These are phyloP conservation scores for Eucalyptus sp. DNA, from an alignment of 345 rosid species.

Conservation along the genomic window DNA sequence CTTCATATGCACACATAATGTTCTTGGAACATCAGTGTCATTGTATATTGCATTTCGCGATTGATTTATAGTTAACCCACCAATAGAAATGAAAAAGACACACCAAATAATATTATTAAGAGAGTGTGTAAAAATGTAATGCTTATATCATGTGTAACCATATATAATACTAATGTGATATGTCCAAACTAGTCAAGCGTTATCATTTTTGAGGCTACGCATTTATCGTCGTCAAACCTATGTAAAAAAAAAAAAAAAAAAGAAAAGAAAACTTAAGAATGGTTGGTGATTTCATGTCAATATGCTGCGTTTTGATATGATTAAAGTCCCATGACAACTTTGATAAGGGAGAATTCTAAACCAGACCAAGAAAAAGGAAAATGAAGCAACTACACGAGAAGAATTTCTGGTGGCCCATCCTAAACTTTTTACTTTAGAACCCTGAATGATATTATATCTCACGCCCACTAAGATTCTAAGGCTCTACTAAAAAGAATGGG, in stretches of 20 bases:
- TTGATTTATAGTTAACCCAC: neutral
- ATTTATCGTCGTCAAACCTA: rapidly evolving
- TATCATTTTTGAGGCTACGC: rapidly evolving
- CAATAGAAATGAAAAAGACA: neutral
- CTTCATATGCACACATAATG: neutral
- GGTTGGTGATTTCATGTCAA: neutral
- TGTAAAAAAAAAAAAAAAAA: neutral
- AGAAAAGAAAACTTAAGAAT: neutral
- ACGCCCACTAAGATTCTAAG: neutral
- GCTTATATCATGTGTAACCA: neutral
- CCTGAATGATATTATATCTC: neutral
- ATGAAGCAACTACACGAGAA: neutral
- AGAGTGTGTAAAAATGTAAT: neutral
- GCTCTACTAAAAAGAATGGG: neutral
- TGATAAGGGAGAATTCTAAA: neutral
- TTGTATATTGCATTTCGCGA: neutral
- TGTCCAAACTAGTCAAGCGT: neutral
- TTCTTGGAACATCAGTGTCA: neutral
- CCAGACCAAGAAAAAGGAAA: neutral
- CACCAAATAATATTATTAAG: rapidly evolving
- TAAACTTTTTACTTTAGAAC: neutral
- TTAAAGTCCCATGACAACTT: neutral
- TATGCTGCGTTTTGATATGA: neutral
- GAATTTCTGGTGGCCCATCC: neutral
- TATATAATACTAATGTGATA: neutral